These are phyloP conservation scores for Hypoxylon sp. DNA, from an alignment of 2,329 filamentous ascomycete species.

Conservation along the genomic window DNA sequence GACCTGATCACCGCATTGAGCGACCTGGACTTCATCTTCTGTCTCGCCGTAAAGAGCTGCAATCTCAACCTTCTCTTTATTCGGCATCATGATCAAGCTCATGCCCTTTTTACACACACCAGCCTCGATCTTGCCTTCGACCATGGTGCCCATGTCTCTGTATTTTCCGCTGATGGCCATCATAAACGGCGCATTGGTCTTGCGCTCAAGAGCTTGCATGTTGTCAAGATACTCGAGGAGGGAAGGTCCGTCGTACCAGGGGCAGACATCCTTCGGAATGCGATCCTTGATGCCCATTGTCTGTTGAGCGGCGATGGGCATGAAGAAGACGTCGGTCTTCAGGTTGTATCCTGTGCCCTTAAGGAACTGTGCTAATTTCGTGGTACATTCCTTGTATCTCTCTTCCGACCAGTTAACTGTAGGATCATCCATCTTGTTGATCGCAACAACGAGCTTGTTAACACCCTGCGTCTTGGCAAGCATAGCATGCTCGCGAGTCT, in stretches of 20 bases:
- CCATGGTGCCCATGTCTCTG: slow-evolving; percentile 95
- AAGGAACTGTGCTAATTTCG: slow-evolving; percentile 88
- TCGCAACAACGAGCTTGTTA: slow-evolving; percentile 92
- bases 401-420: slow-evolving; percentile 97
- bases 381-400: slow-evolving; percentile 92
- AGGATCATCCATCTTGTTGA: slow-evolving; percentile 99
- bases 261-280: slow-evolving; percentile 79
- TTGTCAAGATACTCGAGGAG: slow-evolving; percentile 95
- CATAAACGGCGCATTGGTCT: slow-evolving; percentile 98
- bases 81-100: slow-evolving; percentile 94
- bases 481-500: slow-evolving; percentile 75
- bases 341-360: slow-evolving; percentile 95
- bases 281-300: slow-evolving; percentile 90
- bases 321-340: slow-evolving; percentile 93
- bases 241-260: slow-evolving; percentile 91
- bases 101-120: slow-evolving; percentile 93
- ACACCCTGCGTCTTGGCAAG: slow-evolving; percentile 98
- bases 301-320: slow-evolving; percentile 94
- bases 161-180: slow-evolving; percentile 98
- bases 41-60: slow-evolving; percentile 93
- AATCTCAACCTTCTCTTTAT: slow-evolving; percentile 84
- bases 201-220: slow-evolving; percentile 94
- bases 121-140: slow-evolving; percentile 97
- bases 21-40: slow-evolving; percentile 87
- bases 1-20: slow-evolving; percentile 94